Conservation (phyloP, 2,329 filamentous ascomycete species). For the Didymella pinodella region DNA sequence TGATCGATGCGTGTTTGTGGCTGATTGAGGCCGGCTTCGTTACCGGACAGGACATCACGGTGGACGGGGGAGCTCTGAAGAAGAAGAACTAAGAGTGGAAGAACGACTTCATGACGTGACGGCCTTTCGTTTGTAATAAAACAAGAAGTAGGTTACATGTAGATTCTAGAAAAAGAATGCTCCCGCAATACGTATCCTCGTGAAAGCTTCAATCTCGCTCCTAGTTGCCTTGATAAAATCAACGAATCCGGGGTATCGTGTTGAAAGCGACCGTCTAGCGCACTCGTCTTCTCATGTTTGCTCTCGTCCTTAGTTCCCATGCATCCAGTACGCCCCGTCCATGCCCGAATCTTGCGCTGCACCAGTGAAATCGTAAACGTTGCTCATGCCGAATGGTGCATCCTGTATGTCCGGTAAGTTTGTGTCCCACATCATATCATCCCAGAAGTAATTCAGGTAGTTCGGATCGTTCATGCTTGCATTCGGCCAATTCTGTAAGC, state of each 20-base stretch:
- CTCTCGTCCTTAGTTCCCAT: conserved; percentile 38
- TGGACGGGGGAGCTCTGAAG: conserved; percentile 49
- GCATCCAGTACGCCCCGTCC: conserved; percentile 47
- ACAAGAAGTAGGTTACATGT: background rate
- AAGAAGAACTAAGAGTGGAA: conserved; percentile 39
- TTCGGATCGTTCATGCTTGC: conserved; percentile 38
- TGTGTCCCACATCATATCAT: conserved; percentile 55
- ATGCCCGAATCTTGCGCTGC: conserved; percentile 45
- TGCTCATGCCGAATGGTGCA: conserved; percentile 43
- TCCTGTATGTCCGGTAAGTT: conserved; percentile 50
- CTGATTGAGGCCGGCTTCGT: conserved; percentile 52
- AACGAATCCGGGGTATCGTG: conserved; percentile 13
- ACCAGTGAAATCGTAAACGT: conserved; percentile 47
- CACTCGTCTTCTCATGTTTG: background rate
- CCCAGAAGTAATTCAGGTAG: conserved; percentile 50
- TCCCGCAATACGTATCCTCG: too few relatives aligned
- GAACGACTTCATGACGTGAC: background rate
- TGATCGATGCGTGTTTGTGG: conserved; percentile 56
- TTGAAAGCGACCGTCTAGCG: conserved; percentile 7
- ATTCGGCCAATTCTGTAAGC: conserved; percentile 35
- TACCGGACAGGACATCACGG: conserved; percentile 49
- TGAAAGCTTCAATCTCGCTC: background rate
- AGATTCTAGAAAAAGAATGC: background rate
- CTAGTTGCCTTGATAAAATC: background rate
- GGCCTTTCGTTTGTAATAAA: background rate